Evolutionary conservation across 257 asterid genomes (phyloP).

Genomic region (Nicotiana tabacum): DNA sequence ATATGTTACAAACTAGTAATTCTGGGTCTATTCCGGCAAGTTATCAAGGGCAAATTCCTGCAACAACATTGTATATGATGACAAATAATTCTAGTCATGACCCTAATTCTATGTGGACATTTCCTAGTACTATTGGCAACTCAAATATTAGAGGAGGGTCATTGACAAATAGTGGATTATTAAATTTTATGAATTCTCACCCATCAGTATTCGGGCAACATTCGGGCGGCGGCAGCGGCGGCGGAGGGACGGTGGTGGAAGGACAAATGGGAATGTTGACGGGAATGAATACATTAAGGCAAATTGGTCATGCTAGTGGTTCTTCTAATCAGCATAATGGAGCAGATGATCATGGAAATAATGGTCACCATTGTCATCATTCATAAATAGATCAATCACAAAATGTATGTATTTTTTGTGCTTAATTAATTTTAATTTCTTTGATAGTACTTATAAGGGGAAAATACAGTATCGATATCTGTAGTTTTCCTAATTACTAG

Average conservation of each 20-base stretch:
- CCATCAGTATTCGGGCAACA: constrained; percentile 18
- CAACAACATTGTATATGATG: constrained; percentile 20
- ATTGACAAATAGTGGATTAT: constrained; percentile 30
- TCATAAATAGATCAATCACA: constrained; percentile 9
- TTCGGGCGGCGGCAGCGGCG: constrained; percentile 17
- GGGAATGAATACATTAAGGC: constrained; percentile 40
- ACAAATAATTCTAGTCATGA: constrained; percentile 18
- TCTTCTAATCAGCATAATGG: constrained; percentile 15
- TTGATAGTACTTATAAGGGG: neutral
- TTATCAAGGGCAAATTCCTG: constrained; percentile 26
- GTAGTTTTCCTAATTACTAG: neutral
- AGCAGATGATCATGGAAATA: constrained; percentile 12
- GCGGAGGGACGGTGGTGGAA: constrained; percentile 32
- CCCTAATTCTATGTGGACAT: constrained; percentile 44
- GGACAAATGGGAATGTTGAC: constrained; percentile 60
- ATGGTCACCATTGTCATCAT: neutral
- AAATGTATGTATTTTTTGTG: constrained; percentile 11
- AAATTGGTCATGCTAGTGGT: constrained; percentile 23
- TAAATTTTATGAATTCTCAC: constrained; percentile 55
- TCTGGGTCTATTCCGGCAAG: constrained; percentile 24
- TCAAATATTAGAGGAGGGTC: constrained; percentile 31
- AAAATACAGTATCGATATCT: neutral
- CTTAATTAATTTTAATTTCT: neutral
- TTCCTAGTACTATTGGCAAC: constrained; percentile 22
- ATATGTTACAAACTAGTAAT: constrained; percentile 27